A percentile compares a stretch with the other conserved stretches of the same genome.
These are phyloP conservation scores for Ophiosphaerella korrae DNA, from an alignment of 2,329 filamentous ascomycete species.

Conservation along the genomic window DNA sequence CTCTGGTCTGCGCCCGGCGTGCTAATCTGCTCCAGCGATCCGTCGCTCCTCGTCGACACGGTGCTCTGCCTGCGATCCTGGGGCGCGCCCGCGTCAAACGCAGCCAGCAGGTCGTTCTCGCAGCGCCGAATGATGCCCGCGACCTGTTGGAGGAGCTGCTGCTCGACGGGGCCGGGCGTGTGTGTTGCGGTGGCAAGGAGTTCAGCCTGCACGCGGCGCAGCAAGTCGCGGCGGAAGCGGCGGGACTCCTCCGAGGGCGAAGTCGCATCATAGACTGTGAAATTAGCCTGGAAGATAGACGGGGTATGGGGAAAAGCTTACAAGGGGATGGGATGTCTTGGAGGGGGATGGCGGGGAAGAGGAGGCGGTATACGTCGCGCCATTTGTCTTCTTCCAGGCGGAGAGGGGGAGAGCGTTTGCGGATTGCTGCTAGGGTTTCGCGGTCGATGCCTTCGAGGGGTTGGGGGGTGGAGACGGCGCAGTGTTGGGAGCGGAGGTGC, in stretches of 20 bases:
- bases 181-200: conserved; percentile 32
- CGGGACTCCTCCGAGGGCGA: conserved; percentile 30
- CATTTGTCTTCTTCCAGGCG: conserved; percentile 47
- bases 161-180: conserved; percentile 27
- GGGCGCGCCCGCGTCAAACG: conserved; percentile 5
- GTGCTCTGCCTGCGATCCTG: too few relatives aligned
- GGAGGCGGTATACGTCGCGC: conserved; percentile 44
- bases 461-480: conserved; percentile 27
- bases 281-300: conserved; percentile 1
- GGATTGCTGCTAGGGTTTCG: conserved; percentile 43
- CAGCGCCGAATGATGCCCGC: conserved; percentile 35
- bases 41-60: too few relatives aligned
- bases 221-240: conserved; percentile 44
- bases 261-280: conserved; percentile 42
- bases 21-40: too few relatives aligned
- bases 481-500: conserved; percentile 36
- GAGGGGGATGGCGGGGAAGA: conserved; percentile 42
- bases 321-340: conserved; percentile 45
- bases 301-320: conserved; percentile 18
- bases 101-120: conserved; percentile 29
- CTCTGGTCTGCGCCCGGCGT: too few relatives aligned
- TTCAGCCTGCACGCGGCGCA: conserved; percentile 37
- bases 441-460: conserved; percentile 47
- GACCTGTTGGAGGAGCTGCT: conserved; percentile 32
- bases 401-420: conserved; percentile 40